Evolutionary conservation across 805 yeast genomes (phyloP).

Genomic region (Starmerella cellae): DNA sequence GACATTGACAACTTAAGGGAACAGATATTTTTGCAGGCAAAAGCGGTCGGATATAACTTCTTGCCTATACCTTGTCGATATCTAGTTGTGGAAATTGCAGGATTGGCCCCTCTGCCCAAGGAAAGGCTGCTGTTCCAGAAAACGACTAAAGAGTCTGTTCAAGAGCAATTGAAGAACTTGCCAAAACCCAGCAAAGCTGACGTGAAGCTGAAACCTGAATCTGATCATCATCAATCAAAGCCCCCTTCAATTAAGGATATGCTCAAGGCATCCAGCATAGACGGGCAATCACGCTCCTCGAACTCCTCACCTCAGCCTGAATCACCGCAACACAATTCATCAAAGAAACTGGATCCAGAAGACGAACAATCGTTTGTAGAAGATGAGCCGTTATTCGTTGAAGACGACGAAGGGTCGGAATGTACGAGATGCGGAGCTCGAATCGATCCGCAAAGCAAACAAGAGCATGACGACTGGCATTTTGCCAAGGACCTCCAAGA

Average conservation of each 20-base stretch:
- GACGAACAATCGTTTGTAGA: background rate
- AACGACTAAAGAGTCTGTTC: background rate
- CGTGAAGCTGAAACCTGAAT: too few relatives aligned
- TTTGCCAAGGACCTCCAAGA: constrained; percentile 26
- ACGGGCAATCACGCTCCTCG: too few relatives aligned
- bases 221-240: too few relatives aligned
- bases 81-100: constrained; percentile 16
- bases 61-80: constrained; percentile 13
- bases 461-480: constrained; percentile 33
- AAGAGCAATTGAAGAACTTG: background rate
- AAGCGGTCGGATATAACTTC: constrained; percentile 6
- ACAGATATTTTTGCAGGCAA: constrained; percentile 10
- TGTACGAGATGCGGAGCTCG: constrained; percentile 25
- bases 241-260: too few relatives aligned
- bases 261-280: too few relatives aligned
- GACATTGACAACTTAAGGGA: constrained; percentile 2
- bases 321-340: too few relatives aligned
- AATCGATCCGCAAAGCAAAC: constrained; percentile 14
- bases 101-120: constrained; percentile 15
- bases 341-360: too few relatives aligned
- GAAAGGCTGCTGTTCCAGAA: constrained; percentile 13
- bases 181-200: background rate
- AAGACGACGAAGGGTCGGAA: constrained; percentile 6
- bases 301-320: too few relatives aligned
- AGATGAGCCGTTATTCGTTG: constrained; percentile 13